These are phyloP conservation scores for Rosa rugosa DNA, from an alignment of 306 rosid species.

Conservation along the genomic window DNA sequence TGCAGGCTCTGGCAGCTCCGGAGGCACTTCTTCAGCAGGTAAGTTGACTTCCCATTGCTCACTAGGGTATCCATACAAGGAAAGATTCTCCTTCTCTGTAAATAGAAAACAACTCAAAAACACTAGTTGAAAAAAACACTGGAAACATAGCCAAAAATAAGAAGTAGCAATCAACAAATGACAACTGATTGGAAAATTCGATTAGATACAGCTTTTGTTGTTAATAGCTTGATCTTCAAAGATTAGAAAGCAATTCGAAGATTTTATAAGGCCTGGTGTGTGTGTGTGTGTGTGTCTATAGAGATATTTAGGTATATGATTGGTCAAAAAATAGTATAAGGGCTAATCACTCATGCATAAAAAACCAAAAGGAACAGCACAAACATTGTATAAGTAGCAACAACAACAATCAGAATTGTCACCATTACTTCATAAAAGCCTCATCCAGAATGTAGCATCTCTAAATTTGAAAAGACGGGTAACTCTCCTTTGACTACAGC, in stretches of 20 bases:
- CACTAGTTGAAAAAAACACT: constrained; percentile 13
- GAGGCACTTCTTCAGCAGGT: constrained; percentile 98
- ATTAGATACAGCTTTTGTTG: background rate
- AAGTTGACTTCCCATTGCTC: constrained; percentile 97
- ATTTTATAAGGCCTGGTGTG: background rate
- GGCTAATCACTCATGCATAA: background rate
- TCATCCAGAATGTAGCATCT: background rate
- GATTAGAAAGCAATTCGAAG: background rate
- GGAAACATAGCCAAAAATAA: background rate
- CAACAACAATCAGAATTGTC: background rate
- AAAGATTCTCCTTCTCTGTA: constrained; percentile 93
- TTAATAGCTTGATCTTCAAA: background rate
- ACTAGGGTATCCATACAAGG: constrained; percentile 81
- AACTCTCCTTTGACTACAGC: constrained; percentile 4
- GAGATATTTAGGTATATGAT: background rate
- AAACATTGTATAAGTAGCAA: background rate
- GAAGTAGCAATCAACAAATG: constrained; percentile 16
- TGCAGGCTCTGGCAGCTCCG: constrained; percentile 94
- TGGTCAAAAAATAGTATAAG: background rate
- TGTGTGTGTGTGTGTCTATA: background rate
- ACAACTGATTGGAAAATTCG: background rate
- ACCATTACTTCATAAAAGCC: background rate
- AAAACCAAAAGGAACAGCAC: background rate
- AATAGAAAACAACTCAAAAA: constrained; percentile 24
- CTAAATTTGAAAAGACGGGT: background rate